Base-by-base conservation (phyloP, 2,329 filamentous ascomycete species). In the Penicillium sp. region DNA sequence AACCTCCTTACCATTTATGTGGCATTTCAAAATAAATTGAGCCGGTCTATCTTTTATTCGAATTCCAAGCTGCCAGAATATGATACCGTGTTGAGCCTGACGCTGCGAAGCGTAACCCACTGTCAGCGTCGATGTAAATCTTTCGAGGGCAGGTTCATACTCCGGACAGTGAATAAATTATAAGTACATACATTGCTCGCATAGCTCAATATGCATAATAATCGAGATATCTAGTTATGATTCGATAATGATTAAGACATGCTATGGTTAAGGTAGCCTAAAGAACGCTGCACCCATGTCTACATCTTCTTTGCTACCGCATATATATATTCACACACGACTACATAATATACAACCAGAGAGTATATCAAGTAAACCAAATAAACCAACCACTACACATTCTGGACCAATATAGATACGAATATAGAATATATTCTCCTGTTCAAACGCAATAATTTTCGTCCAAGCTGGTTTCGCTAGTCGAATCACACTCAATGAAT, bases 331-430 rank as follows among this genome's bases (percentile, higher is more conserved):
- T 6, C 4, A 15, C 7, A 13, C 5, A 15, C 43, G 15, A 47
- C 27, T 1, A 21, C 7, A 8, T 33, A 21, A 15, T 15, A 21
- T 7, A 47, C 2, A 17, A 15, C 8, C 5, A 35, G 19, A 23
- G 2, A 17, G 19, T 35, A 17, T 23, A 23, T 29, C 1, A 33
- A 21, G 12, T 19, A 15, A n/a, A 33, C 15, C 1, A 33, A 15
- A 7, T 19, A 15, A n/a, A 31, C 15, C 2, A 5, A 19, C 13
- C 19, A 35, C 15, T 2, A 9, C 19, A 23, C 1, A 12, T 25
- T 5, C 0, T 8, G 4, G n/a, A 21, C 4, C 4, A 2, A n/a
- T 4, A n/a, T 35, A 17, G 5, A 9, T 17, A 6, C n/a, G 1
- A 5, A 48, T 25, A 13, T 4, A 35, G 1, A 25, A 25, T 4